Evolutionary conservation across 2,329 filamentous ascomycete genomes (phyloP), one percentile per base, ranked within the genome.

Genomic region (Penicillium fuscoglaucum): DNA sequence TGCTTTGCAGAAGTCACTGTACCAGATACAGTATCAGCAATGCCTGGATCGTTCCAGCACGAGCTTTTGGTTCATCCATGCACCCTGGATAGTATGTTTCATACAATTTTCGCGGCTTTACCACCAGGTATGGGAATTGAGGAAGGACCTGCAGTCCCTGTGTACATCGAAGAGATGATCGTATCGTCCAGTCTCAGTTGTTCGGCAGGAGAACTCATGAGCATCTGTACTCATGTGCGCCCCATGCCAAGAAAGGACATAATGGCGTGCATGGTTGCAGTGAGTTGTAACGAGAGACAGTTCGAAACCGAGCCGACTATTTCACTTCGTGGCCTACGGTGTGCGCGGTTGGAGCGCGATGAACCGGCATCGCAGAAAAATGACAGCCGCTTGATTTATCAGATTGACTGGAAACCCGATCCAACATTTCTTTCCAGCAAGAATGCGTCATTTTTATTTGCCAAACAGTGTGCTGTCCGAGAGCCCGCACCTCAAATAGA

Each of bases 41-140:
- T 74, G 69, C 71, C 72, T 10, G 56, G 60, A 49, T 59, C 65
- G 8, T 71, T 68, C 48, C 60, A 73, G 51, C 59, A 66, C 43
- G 58, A 65, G 3, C 58, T 58, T 45, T 15, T 74, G 8, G 60
- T 75, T 12, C 73, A 75, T 52, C 74, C 73, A 2, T 67, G 67
- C 26, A 68, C 64, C 0, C 51, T 76, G 8, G 74, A 76, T 54
- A 67, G 59, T 41, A 57, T 73, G 9, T 71, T 75, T 29, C 73
- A 75, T 28, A 53, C 68, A 0, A 48, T 69, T 0, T 70, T 73
- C 28, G 56, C 62, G 0, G 61, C 63, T 24, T 29, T 71, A 9
- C 50, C 60, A 0, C 44, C 40, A 9, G 60, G 52, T 1, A 62
- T 60, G 19, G 40, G 50, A 1, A n/a, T 59, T 2, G 54, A 60